Percentiles rank a stretch among this genome's conserved stretches.
These are phyloP conservation scores for Aspergillus sparsus DNA, from an alignment of 495 filamentous ascomycete species.

Conservation along the genomic window DNA sequence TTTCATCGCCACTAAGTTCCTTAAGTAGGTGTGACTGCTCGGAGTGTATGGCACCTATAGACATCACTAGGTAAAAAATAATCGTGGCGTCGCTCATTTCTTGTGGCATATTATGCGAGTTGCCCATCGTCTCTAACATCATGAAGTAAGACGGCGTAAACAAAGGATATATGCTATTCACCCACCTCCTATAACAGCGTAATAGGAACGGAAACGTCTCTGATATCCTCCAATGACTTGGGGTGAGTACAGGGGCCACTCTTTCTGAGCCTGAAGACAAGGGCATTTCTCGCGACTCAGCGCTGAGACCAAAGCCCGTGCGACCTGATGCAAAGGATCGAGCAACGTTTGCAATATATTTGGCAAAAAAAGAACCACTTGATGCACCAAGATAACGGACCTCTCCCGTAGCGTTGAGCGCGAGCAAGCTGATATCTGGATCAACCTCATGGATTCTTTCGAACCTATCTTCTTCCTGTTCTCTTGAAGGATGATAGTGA, in stretches of 20 bases:
- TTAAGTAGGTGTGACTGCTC: not conserved
- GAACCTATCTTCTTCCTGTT: not conserved
- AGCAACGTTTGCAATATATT: constrained; percentile 9
- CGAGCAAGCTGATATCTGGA: constrained; percentile 8
- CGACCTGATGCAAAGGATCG: not conserved
- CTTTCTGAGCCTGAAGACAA: not conserved
- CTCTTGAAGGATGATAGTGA: not conserved
- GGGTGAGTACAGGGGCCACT: not conserved
- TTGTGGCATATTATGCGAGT: not conserved
- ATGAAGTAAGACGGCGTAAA: not conserved
- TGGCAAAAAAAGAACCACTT: constrained; percentile 9
- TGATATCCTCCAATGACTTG: not conserved
- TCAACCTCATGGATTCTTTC: constrained; percentile 12
- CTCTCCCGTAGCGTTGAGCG: constrained; percentile 9
- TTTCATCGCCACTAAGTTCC: not conserved
- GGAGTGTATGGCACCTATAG: not conserved
- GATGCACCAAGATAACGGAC: constrained; percentile 5
- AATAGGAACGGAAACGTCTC: constrained; percentile 5
- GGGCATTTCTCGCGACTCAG: not conserved
- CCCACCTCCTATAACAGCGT: constrained; percentile 5
- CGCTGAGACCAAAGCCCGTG: not conserved
- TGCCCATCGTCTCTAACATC: not conserved
- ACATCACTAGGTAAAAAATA: constrained; percentile 7
- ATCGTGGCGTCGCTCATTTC: constrained; percentile 3
- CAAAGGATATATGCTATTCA: constrained; percentile 4